phyloP scores from a whole-genome alignment of 2,329 filamentous ascomycete genomes.

The Byssothecium circinans region DNA sequence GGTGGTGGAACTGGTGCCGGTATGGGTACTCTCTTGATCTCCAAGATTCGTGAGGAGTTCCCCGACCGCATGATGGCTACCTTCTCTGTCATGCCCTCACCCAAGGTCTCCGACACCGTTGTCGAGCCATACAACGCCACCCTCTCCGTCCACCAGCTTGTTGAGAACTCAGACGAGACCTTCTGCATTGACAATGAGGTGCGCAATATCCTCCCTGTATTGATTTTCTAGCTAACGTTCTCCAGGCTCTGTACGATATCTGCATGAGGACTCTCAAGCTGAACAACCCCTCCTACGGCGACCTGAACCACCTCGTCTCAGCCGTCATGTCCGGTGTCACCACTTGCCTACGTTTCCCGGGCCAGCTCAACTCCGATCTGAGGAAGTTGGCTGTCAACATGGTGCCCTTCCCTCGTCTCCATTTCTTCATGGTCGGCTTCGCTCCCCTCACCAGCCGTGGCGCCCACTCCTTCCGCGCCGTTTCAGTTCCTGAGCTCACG shows the following conservation, averaged over 20 bases:
- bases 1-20: slow-evolving; percentile 99
- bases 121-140: slow-evolving; percentile 99
- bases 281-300: slow-evolving; percentile 95
- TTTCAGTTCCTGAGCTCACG: slow-evolving; percentile 96
- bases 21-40: slow-evolving; percentile 99
- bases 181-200: slow-evolving; percentile 99
- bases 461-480: slow-evolving; percentile 93
- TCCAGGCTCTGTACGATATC: slow-evolving; percentile 91
- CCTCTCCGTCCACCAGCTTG: slow-evolving; percentile 96
- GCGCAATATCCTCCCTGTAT: slow-evolving; percentile 11
- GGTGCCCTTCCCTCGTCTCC: slow-evolving; percentile 99
- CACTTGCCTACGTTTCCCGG: slow-evolving; percentile 97
- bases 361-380: slow-evolving; percentile 99
- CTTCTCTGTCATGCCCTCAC: slow-evolving; percentile 97
- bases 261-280: slow-evolving; percentile 99
- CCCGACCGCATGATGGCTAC: slow-evolving; percentile 99
- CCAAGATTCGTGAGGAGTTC: slow-evolving; percentile 99
- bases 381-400: slow-evolving; percentile 99
- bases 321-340: slow-evolving; percentile 99
- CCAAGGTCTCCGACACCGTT: slow-evolving; percentile 99
- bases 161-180: slow-evolving; percentile 99
- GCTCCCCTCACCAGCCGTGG: slow-evolving; percentile 93
- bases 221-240: slow-evolving; percentile 15
- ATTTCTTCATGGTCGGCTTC: slow-evolving; percentile 99
- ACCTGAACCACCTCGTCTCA: slow-evolving; percentile 99